Conservation (phyloP, 2,329 filamentous ascomycete genomes). For the Akanthomyces muscarius region DNA sequence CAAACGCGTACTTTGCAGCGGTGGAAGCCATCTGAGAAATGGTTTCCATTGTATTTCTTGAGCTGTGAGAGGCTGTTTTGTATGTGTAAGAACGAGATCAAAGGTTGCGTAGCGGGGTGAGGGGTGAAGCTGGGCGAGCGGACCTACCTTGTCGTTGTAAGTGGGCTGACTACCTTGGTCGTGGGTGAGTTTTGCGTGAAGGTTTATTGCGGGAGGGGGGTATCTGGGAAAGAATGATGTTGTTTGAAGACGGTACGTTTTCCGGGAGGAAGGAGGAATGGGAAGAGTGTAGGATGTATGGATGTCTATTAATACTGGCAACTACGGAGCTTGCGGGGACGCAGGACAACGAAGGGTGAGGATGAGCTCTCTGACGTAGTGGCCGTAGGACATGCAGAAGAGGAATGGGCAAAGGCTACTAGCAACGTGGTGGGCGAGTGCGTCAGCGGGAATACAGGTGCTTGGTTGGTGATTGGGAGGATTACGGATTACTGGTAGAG, state of each 20-base stretch:
- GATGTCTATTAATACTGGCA: constrained; percentile 12
- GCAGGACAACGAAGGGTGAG: neutral
- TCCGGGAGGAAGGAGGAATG: neutral
- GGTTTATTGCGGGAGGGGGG: neutral
- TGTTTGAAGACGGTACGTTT: neutral
- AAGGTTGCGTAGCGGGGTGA: neutral
- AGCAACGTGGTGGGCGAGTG: neutral
- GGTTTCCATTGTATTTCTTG: constrained; percentile 53
- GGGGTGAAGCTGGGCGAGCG: neutral
- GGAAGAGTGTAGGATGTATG: neutral
- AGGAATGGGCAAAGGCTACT: neutral
- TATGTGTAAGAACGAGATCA: neutral
- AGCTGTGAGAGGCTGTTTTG: neutral
- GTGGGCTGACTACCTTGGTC: neutral
- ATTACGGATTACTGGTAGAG: too few species aligned
- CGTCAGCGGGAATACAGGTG: neutral
- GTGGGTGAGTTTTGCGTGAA: neutral
- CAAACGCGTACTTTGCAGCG: constrained; percentile 42
- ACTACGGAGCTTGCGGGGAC: neutral
- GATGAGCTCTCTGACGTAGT: constrained; percentile 13
- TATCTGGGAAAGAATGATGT: neutral
- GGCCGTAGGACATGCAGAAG: neutral
- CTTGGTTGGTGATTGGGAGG: neutral
- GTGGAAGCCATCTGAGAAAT: constrained; percentile 50
- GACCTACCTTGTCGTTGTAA: neutral